Conservation (phyloP, 106 monocot genomes). For the Narthecium ossifragum region DNA sequence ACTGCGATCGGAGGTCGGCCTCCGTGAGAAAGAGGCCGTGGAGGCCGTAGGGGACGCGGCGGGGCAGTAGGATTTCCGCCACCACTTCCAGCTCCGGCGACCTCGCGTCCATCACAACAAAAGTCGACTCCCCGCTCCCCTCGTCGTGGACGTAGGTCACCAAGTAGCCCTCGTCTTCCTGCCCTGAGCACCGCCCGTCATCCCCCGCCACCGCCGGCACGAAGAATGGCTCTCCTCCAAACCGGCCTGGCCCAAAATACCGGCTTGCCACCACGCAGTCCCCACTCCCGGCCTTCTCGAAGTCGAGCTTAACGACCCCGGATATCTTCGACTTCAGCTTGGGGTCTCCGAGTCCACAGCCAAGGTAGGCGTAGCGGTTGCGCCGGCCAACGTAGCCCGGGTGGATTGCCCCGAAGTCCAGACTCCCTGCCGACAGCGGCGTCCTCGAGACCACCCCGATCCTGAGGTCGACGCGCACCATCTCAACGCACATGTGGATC, state of each 20-base stretch:
- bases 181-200: conserved; percentile 13
- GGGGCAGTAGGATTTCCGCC: conserved; percentile 51
- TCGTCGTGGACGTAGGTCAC: conserved; percentile 68
- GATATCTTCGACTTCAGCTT: conserved; percentile 20
- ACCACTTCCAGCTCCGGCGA: conserved; percentile 58
- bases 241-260: conserved; percentile 7
- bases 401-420: conserved; percentile 20
- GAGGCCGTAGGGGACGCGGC: conserved; percentile 66
- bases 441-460: conserved; percentile 5
- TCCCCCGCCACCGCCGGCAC: conserved; percentile 8
- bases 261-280: conserved; percentile 14
- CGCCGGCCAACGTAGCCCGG: not conserved
- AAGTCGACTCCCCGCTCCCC: conserved; percentile 40
- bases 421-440: conserved; percentile 7
- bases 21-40: conserved; percentile 55
- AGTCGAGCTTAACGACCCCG: conserved; percentile 21
- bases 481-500: conserved; percentile 57
- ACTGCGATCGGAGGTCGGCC: conserved; percentile 31
- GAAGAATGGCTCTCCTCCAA: conserved; percentile 22
- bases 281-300: not conserved
- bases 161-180: conserved; percentile 67
- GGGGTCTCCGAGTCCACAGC: conserved; percentile 7
- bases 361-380: conserved; percentile 21
- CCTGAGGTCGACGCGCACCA: conserved; percentile 52
- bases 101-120: conserved; percentile 70